Evolutionary conservation across 179 eudicot genomes (phyloP).

Genomic region (Spergularia azorica): DNA sequence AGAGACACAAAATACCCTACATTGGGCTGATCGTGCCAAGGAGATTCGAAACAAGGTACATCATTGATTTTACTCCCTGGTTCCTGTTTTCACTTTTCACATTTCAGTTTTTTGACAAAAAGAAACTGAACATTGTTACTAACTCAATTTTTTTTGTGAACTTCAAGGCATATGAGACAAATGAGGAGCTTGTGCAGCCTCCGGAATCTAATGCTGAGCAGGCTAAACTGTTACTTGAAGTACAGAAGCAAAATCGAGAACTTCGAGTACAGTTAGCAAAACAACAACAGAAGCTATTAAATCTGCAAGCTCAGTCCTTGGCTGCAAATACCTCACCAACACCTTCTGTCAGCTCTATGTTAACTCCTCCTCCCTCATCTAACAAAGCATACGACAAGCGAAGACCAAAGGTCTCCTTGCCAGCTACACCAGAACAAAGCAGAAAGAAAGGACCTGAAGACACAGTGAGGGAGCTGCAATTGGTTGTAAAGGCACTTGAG

Average conservation of each 20-base stretch:
- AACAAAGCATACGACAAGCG: conserved; percentile 44
- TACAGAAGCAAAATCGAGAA: conserved; percentile 80
- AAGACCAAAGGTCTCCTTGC: conserved; percentile 38
- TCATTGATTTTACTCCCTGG: too few species aligned
- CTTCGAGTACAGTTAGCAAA: conserved; percentile 64
- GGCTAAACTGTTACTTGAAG: conserved; percentile 69
- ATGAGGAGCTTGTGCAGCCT: conserved; percentile 52
- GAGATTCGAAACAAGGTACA: conserved; percentile 82
- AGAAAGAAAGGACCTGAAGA: conserved; percentile 50
- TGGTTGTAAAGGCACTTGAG: conserved; percentile 59
- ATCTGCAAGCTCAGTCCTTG: conserved; percentile 61
- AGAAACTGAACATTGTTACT: not conserved
- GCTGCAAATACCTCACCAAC: conserved; percentile 62
- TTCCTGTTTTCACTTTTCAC: not conserved
- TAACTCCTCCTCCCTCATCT: conserved; percentile 49
- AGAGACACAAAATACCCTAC: conserved; percentile 93
- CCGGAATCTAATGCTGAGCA: conserved; percentile 60
- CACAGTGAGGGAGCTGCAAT: conserved; percentile 51
- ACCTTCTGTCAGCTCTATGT: conserved; percentile 39
- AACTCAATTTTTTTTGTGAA: not conserved
- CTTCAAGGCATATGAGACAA: conserved; percentile 60
- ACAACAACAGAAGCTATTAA: conserved; percentile 69
- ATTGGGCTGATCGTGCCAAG: conserved; percentile 94
- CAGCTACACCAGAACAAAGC: conserved; percentile 60
- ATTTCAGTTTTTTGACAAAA: not conserved